A percentile compares a stretch with the other conserved stretches of the same genome.
Conservation (phyloP, 768 basidiomycete genomes). For the Podaxis carcinomalis region DNA sequence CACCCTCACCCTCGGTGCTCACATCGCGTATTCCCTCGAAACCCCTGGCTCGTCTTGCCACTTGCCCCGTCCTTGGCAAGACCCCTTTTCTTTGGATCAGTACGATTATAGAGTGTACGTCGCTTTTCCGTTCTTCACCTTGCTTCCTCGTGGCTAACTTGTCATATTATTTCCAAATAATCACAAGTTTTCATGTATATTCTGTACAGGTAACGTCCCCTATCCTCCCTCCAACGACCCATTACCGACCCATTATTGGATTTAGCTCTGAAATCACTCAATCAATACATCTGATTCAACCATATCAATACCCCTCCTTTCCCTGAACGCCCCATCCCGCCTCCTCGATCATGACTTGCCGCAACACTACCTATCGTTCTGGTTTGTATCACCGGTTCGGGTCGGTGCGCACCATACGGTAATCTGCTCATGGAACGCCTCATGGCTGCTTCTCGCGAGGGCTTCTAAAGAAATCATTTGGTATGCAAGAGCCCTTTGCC, state of each 20-base stretch:
- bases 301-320: neutral
- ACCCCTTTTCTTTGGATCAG: neutral
- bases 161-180: neutral
- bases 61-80: neutral
- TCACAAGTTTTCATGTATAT: neutral
- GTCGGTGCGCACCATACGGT: neutral
- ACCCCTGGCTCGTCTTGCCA: neutral
- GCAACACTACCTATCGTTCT: neutral
- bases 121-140: neutral
- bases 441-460: neutral
- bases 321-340: neutral
- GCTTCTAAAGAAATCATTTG: neutral
- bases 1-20: neutral
- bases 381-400: conserved; percentile 3
- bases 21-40: neutral
- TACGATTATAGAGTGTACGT: neutral
- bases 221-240: no score
- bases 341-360: neutral
- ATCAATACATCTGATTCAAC: conserved; percentile 5
- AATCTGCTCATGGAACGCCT: conserved; percentile 3
- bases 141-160: neutral
- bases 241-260: conserved; percentile 4
- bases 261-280: neutral
- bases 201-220: neutral
- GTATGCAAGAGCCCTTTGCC: conserved; percentile 3